phyloP scores from a whole-genome alignment of 331 rosid genomes.

The Dryas integrifolia region DNA sequence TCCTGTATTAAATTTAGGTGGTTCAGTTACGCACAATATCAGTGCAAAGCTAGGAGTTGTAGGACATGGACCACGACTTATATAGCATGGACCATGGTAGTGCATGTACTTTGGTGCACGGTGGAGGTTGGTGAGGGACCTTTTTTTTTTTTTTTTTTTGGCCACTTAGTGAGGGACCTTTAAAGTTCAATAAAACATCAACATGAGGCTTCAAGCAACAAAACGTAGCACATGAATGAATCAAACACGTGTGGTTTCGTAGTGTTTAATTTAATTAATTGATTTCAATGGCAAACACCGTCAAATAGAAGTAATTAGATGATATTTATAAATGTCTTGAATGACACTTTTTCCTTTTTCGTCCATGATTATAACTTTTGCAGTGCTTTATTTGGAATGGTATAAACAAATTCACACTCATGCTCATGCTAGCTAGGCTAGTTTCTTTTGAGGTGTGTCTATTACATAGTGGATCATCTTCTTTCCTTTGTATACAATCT shows the following conservation, averaged over 20 bases:
- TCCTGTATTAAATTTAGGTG: too few species aligned
- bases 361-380: too few species aligned
- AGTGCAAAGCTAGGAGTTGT: too few species aligned
- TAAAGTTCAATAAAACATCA: background rate
- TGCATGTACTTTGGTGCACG: background rate
- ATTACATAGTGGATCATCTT: background rate
- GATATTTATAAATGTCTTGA: background rate
- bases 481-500: conserved; percentile 20
- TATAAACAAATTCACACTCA: conserved; percentile 3
- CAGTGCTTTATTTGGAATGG: background rate
- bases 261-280: conserved; percentile 4
- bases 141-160: too few species aligned
- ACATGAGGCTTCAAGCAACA: conserved; percentile 13
- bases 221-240: conserved; percentile 12
- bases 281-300: background rate
- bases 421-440: background rate
- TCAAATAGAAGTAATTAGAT: background rate
- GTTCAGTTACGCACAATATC: too few species aligned
- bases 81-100: background rate
- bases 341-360: background rate
- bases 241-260: conserved; percentile 14
- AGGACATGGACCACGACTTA: too few species aligned
- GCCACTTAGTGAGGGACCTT: conserved; percentile 9
- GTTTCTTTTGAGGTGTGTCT: background rate
- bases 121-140: conserved; percentile 13